Conservation (phyloP, 2,329 filamentous ascomycete genomes). For the Nothophaeocryptopus gaeumannii region DNA sequence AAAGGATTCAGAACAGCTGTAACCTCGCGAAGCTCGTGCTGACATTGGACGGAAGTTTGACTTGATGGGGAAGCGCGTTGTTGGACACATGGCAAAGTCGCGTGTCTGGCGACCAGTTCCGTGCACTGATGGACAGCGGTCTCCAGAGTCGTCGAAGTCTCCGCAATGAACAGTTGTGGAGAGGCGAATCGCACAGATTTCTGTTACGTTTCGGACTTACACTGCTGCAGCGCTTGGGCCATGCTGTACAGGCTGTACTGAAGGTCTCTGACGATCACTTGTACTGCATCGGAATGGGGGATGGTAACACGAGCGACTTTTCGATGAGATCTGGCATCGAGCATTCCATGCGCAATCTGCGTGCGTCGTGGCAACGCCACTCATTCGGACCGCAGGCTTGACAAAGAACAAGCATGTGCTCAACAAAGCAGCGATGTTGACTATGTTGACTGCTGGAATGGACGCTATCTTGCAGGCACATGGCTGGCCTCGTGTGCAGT, state of each 20-base stretch:
- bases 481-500: too few relatives aligned
- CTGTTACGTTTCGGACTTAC: background rate
- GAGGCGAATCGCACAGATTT: background rate
- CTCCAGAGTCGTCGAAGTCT: constrained; percentile 1
- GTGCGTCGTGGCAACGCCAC: too few relatives aligned
- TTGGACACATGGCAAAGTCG: background rate
- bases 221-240: background rate
- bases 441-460: too few relatives aligned
- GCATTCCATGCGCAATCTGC: too few relatives aligned
- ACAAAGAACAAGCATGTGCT: too few relatives aligned
- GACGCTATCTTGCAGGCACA: too few relatives aligned
- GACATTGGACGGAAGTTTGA: background rate
- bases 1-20: too few relatives aligned
- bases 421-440: too few relatives aligned
- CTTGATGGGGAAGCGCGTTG: background rate
- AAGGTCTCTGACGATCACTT: background rate
- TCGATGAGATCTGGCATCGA: background rate
- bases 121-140: background rate
- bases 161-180: background rate
- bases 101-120: background rate
- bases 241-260: constrained; percentile 9
- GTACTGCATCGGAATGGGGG: too few relatives aligned
- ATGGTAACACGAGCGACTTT: too few relatives aligned
- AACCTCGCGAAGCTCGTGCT: background rate
- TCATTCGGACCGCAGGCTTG: too few relatives aligned